These are phyloP conservation scores for Dacryopinax spathularia DNA, from an alignment of 768 basidiomycete species.

Conservation along the genomic window DNA sequence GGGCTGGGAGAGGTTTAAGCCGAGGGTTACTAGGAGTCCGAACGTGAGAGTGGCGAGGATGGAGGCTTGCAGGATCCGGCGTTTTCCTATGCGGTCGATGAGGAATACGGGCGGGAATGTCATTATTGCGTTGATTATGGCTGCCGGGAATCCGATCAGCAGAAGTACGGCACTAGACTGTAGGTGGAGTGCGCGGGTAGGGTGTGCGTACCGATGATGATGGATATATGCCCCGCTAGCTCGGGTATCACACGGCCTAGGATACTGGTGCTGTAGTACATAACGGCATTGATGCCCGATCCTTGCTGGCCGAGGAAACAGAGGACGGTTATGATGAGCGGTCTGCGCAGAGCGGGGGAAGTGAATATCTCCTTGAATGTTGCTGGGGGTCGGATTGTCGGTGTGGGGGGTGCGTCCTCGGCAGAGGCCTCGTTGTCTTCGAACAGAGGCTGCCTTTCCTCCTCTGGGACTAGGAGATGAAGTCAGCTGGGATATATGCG, in stretches of 20 bases:
- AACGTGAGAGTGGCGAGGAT: slow-evolving; percentile 20
- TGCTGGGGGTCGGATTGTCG: too few species aligned
- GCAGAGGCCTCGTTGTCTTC: slow-evolving; percentile 41
- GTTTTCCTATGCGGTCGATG: slow-evolving; percentile 24
- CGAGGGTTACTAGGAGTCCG: slow-evolving; percentile 19
- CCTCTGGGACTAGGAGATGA: background rate
- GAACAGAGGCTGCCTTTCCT: background rate
- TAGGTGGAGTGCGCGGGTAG: too few species aligned
- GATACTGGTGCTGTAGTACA: slow-evolving; percentile 86
- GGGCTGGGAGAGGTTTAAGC: slow-evolving; percentile 19
- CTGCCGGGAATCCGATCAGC: background rate
- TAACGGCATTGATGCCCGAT: slow-evolving; percentile 29
- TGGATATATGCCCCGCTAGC: slow-evolving; percentile 10
- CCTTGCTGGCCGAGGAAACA: slow-evolving; percentile 5
- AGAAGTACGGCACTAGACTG: too few species aligned
- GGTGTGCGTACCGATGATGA: slow-evolving; percentile 8
- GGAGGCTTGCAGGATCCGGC: slow-evolving; percentile 21
- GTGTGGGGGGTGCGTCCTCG: too few species aligned
- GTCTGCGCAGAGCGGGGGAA: background rate
- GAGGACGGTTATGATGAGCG: background rate
- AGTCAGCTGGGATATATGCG: slow-evolving; percentile 31
- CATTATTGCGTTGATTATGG: slow-evolving; percentile 27
- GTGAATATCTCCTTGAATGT: background rate
- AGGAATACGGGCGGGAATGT: slow-evolving; percentile 28
- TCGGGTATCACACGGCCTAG: slow-evolving; percentile 34